phyloP scores from a whole-genome alignment of 176 grass and related monocot species.

The Miscanthus lutarioriparius region DNA sequence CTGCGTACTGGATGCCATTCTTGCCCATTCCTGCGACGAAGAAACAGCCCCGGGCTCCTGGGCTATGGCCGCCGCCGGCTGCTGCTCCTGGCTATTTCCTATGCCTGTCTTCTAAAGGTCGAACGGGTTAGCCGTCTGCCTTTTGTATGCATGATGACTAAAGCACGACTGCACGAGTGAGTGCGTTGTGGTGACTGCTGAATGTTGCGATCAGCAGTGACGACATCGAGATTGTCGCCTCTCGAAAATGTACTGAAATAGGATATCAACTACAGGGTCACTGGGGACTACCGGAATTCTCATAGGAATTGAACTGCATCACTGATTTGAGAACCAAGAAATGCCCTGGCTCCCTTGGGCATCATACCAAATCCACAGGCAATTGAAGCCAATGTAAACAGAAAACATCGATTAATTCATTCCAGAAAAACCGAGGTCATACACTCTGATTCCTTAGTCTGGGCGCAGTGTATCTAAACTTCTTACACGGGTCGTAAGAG shows the following conservation, averaged over 20 bases:
- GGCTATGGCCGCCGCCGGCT: neutral
- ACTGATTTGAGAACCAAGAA: too few species aligned
- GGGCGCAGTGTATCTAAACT: neutral
- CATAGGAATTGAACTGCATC: neutral
- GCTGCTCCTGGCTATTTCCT: too few species aligned
- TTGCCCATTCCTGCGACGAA: conserved; percentile 36
- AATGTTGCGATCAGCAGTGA: conserved; percentile 1
- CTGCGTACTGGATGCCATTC: conserved; percentile 49
- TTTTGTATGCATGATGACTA: too few species aligned
- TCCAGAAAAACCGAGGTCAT: neutral
- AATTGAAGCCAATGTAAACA: too few species aligned
- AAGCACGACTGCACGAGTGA: too few species aligned
- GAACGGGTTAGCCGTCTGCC: too few species aligned
- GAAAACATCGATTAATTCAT: neutral
- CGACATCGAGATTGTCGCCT: neutral
- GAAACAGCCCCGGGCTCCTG: neutral
- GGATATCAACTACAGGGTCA: too few species aligned
- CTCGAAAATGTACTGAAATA: too few species aligned
- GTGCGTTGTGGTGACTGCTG: neutral
- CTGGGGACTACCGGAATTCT: neutral
- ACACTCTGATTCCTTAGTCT: neutral
- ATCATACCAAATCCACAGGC: too few species aligned
- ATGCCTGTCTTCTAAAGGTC: too few species aligned
- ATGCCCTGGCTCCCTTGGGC: too few species aligned
- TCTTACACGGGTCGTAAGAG: neutral